Percentiles rank a stretch among this genome's conserved stretches.
Conservation (phyloP, 2,329 filamentous ascomycete species). For the Paradendryphiella salina region DNA sequence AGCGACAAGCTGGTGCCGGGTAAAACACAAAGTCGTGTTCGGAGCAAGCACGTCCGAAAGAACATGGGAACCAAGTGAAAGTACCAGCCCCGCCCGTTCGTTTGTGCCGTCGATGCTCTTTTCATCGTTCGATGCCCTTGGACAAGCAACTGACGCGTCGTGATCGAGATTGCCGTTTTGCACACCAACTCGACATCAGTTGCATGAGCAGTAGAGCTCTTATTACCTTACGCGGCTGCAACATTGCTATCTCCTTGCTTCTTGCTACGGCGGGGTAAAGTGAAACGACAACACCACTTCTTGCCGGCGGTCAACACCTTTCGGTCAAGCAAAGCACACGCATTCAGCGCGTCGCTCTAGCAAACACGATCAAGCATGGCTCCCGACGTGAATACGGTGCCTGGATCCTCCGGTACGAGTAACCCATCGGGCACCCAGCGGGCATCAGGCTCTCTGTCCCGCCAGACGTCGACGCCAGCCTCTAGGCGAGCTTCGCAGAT, state of each 20-base stretch:
- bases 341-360: slow-evolving; percentile 13
- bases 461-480: slow-evolving; percentile 29
- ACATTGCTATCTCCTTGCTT: slow-evolving; percentile 3
- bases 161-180: slow-evolving; percentile 9
- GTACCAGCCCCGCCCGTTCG: slow-evolving; percentile 20
- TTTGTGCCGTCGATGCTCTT: slow-evolving; percentile 16
- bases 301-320: not conserved
- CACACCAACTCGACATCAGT: slow-evolving; percentile 8
- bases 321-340: slow-evolving; percentile 1
- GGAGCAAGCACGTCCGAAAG: slow-evolving; percentile 3
- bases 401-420: slow-evolving; percentile 42
- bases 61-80: slow-evolving; percentile 21
- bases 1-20: slow-evolving; percentile 12
- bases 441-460: slow-evolving; percentile 34
- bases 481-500: slow-evolving; percentile 48
- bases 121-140: slow-evolving; percentile 9
- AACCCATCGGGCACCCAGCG: slow-evolving; percentile 23
- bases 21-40: slow-evolving; percentile 5
- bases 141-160: slow-evolving; percentile 6
- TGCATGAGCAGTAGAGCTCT: not conserved
- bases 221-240: not conserved
- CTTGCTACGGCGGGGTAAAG: slow-evolving; percentile 13
- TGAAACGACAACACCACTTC: not conserved
- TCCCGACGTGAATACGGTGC: slow-evolving; percentile 54
- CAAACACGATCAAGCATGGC: slow-evolving; percentile 46